These are phyloP conservation scores for Cytospora leucostoma DNA, from an alignment of 2,329 filamentous ascomycete species.

Conservation along the genomic window DNA sequence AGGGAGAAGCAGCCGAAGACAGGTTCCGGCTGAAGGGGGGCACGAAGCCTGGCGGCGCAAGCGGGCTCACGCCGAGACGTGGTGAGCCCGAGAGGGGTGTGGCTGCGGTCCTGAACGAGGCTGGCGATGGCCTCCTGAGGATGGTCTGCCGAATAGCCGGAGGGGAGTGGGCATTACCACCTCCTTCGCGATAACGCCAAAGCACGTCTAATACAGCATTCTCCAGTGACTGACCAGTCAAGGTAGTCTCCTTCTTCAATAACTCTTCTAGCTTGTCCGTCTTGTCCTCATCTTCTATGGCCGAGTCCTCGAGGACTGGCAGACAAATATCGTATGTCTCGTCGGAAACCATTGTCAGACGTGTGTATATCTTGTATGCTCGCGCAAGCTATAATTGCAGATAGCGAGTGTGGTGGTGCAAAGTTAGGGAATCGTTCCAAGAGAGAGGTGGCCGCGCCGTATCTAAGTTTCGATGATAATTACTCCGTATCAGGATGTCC, in stretches of 20 bases:
- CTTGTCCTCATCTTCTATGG: slow-evolving; percentile 91
- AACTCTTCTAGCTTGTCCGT: slow-evolving; percentile 88
- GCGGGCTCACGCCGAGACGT: slow-evolving; percentile 77
- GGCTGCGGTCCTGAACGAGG: slow-evolving; percentile 83
- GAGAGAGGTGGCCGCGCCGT: slow-evolving; percentile 9
- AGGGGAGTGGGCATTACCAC: slow-evolving; percentile 69
- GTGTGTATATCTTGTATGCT: slow-evolving; percentile 6
- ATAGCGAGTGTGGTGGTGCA: background rate
- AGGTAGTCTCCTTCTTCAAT: slow-evolving; percentile 73
- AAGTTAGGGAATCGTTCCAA: slow-evolving; percentile 1
- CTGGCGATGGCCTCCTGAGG: slow-evolving; percentile 86
- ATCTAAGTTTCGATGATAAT: slow-evolving; percentile 5
- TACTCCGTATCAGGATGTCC: background rate
- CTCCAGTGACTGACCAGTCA: slow-evolving; percentile 78
- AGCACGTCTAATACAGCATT: slow-evolving; percentile 88
- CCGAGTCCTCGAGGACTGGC: slow-evolving; percentile 79
- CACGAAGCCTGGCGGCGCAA: slow-evolving; percentile 80
- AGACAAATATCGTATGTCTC: slow-evolving; percentile 89
- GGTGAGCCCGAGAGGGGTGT: slow-evolving; percentile 85
- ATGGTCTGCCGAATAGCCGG: slow-evolving; percentile 86
- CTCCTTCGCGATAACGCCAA: slow-evolving; percentile 77
- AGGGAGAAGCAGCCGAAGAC: slow-evolving; percentile 81
- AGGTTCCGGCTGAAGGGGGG: slow-evolving; percentile 77
- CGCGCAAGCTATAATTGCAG: slow-evolving; percentile 9
- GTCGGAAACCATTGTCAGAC: slow-evolving; percentile 77